Evolutionary conservation across 2,329 filamentous ascomycete species (phyloP).

Genomic region (Elsinoe ampelina): DNA sequence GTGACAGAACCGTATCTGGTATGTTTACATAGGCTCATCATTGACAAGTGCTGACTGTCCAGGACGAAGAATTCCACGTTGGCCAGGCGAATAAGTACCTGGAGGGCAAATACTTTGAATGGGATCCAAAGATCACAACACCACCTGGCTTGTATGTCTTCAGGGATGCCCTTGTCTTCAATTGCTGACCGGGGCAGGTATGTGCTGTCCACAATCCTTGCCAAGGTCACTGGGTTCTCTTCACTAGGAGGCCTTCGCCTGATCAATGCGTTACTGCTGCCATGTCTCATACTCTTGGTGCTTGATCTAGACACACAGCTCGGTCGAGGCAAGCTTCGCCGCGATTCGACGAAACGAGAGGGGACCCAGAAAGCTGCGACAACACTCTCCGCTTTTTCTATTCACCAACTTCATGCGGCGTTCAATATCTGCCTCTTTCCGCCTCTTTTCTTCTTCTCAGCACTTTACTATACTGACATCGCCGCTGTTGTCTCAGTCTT

Average conservation of each 20-base stretch:
- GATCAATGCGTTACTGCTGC: conserved; percentile 31
- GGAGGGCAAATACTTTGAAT: conserved; percentile 59
- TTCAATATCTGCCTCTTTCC: conserved; percentile 80
- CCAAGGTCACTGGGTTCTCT: conserved; percentile 31
- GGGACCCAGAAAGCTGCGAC: neutral
- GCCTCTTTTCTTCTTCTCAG: conserved; percentile 90
- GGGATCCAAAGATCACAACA: conserved; percentile 97
- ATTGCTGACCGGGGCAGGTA: conserved; percentile 32
- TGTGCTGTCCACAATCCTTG: conserved; percentile 31
- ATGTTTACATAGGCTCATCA: conserved; percentile 22
- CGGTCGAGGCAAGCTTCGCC: conserved; percentile 4
- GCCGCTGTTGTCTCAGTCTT: conserved; percentile 70
- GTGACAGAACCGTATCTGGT: conserved; percentile 47
- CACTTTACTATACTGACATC: conserved; percentile 89
- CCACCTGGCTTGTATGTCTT: conserved; percentile 63
- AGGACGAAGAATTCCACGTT: conserved; percentile 85
- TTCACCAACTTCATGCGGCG: conserved; percentile 47
- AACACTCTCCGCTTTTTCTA: neutral
- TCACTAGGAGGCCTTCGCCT: conserved; percentile 29
- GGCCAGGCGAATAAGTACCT: conserved; percentile 88
- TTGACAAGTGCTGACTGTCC: conserved; percentile 15
- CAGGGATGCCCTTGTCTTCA: conserved; percentile 19
- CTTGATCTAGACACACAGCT: conserved; percentile 14
- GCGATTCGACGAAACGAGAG: conserved; percentile 8
- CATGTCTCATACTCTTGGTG: conserved; percentile 26